Evolutionary conservation across 305 asterid species (phyloP).

Genomic region (Fraxinus platypoda): DNA sequence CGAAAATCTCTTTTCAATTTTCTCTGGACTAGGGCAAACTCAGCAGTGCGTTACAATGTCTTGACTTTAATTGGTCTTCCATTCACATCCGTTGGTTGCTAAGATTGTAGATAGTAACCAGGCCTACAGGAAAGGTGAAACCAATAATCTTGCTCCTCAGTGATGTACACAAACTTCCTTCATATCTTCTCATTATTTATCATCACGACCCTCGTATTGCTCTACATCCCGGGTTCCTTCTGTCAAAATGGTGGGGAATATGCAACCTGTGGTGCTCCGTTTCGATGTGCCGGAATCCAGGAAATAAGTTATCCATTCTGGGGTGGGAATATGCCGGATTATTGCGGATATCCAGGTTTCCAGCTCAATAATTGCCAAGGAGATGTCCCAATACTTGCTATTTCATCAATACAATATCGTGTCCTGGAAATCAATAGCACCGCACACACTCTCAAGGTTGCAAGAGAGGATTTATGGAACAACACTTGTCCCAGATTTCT

Average conservation of each 20-base stretch:
- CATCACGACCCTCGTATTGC: neutral
- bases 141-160: neutral
- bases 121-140: neutral
- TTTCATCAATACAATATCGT: constrained; percentile 22
- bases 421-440: constrained; percentile 15
- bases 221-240: constrained; percentile 8
- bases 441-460: constrained; percentile 25
- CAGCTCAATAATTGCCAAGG: constrained; percentile 31
- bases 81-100: neutral
- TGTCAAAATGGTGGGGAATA: constrained; percentile 30
- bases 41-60: too few species aligned
- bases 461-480: constrained; percentile 49
- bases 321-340: constrained; percentile 35
- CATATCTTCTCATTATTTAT: neutral
- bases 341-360: constrained; percentile 60
- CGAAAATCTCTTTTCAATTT: neutral
- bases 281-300: constrained; percentile 33
- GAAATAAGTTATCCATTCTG: constrained; percentile 47
- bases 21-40: neutral
- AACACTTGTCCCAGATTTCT: constrained; percentile 21
- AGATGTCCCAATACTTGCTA: constrained; percentile 21
- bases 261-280: constrained; percentile 27
- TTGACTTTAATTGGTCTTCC: neutral
- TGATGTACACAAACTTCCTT: neutral
- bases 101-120: neutral